These are phyloP conservation scores for Trichoderma atroviride DNA, from an alignment of 2,329 filamentous ascomycete species.

Conservation along the genomic window DNA sequence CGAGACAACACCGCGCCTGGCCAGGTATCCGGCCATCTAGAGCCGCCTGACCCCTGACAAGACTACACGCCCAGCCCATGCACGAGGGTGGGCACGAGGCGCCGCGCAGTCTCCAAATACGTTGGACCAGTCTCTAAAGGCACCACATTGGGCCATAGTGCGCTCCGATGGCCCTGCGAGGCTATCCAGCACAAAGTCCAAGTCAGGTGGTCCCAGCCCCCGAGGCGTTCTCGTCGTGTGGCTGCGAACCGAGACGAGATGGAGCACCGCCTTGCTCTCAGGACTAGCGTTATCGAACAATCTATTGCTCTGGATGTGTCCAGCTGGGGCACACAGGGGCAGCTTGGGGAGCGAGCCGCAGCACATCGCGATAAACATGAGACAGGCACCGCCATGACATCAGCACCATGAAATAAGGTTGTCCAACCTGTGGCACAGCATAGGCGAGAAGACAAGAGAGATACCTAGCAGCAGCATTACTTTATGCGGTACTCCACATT, in stretches of 20 bases:
- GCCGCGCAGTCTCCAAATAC: slow-evolving; percentile 9
- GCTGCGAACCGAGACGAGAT: neutral
- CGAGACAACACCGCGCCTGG: neutral
- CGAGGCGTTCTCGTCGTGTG: slow-evolving; percentile 22
- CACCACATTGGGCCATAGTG: slow-evolving; percentile 12
- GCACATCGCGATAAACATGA: slow-evolving; percentile 20
- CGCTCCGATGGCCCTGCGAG: slow-evolving; percentile 5
- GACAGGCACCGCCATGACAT: slow-evolving; percentile 23
- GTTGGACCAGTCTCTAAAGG: neutral
- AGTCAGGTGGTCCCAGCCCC: slow-evolving; percentile 24
- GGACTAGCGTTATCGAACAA: neutral
- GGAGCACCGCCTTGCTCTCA: slow-evolving; percentile 19
- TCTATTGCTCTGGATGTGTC: slow-evolving; percentile 1
- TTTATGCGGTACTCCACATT: neutral
- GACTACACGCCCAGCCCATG: neutral
- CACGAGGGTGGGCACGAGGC: slow-evolving; percentile 19
- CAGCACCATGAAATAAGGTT: slow-evolving; percentile 2
- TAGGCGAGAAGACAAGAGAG: neutral
- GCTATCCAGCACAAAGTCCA: slow-evolving; percentile 13
- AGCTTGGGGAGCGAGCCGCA: slow-evolving; percentile 19
- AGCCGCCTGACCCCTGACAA: slow-evolving; percentile 16
- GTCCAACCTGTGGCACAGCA: slow-evolving; percentile 3
- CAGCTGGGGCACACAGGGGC: neutral
- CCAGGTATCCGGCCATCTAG: slow-evolving; percentile 18
- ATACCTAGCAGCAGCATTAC: neutral